These are phyloP conservation scores for Anthracocystis setariae DNA, from an alignment of 1,284 basidiomycete species.

Conservation along the genomic window DNA sequence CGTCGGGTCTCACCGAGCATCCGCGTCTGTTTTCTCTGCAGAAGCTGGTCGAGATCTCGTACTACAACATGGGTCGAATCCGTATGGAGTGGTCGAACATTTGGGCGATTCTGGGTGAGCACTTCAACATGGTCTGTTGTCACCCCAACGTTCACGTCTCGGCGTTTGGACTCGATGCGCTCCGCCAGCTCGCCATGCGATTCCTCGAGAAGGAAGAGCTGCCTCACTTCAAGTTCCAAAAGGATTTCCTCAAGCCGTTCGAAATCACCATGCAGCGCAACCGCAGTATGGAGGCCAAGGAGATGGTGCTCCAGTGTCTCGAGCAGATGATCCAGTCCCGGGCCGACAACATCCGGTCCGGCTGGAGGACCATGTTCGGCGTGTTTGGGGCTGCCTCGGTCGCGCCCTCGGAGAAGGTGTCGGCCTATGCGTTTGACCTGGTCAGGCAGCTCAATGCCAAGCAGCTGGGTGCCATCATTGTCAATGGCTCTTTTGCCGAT, in stretches of 20 bases:
- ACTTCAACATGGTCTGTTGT: conserved; percentile 99
- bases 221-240: conserved; percentile 98
- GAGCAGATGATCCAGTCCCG: conserved; percentile 99
- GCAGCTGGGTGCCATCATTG: conserved; percentile 89
- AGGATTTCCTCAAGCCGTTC: conserved; percentile 97
- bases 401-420: conserved; percentile 92
- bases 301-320: conserved; percentile 97
- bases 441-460: conserved; percentile 90
- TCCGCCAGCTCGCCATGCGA: conserved; percentile 97
- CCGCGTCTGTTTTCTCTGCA: conserved; percentile 97
- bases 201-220: conserved; percentile 99
- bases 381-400: conserved; percentile 96
- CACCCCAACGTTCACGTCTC: conserved; percentile 97
- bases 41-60: conserved; percentile 98
- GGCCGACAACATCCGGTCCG: conserved; percentile 93
- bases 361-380: conserved; percentile 99
- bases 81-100: conserved; percentile 98
- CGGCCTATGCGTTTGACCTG: conserved; percentile 93
- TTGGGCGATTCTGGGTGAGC: conserved; percentile 97
- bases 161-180: conserved; percentile 94
- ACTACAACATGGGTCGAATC: conserved; percentile 99
- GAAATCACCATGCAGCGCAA: conserved; percentile 98
- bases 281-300: conserved; percentile 90
- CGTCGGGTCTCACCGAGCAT: conserved; percentile 85
- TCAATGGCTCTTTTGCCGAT: conserved; percentile 93